Base-by-base conservation (phyloP, 2,329 filamentous ascomycete species). In the Paecilomyces variotii region DNA sequence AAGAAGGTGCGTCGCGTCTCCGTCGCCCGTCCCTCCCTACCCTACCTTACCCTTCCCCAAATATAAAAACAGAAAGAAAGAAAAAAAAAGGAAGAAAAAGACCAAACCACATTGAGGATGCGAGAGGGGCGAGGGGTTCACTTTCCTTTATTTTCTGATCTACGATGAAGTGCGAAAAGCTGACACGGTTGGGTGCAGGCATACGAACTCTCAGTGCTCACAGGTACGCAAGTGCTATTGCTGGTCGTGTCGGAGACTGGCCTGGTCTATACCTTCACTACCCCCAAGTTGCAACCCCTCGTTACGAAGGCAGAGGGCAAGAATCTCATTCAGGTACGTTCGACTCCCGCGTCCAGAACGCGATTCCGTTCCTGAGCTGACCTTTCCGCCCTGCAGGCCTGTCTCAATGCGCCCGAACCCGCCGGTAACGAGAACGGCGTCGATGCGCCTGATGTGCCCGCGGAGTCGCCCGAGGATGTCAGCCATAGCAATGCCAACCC, bases 221-320 rank as follows among this genome's bases (percentile, higher is more conserved):
- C 94, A 45, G 94, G 94, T 70, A 99, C 94, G 59, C 94, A 99
- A 82, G 94, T 99, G 55, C 84, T 99, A 32, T 85, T 99, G 45
- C 87, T 99, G 57, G 93, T 97, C 69, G 93, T 97, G 63, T 97
- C 93, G 52, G 93, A 97, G 80, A 97, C 93, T 26, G 93, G 93
- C 65, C 86, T 97, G 34, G 93, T 97, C 69, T 97, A 97, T 78
- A 97, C 93, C 60, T 97, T 97, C 76, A 97, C 93, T 62, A 99
- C 94, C 14, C 94, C 94, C 24, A 99, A 99, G 82, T 86, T 99
- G 58, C 94, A 97, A 79, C 94, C 94, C 63, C 86, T 99, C 57
- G 94, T 97, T 67, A 99, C 94, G 63, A 97, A 97, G 81, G 89
- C 94, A 19, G 94, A 97, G 79, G 94, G 94, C 79, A 99, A 99